Conservation (phyloP, 2,329 filamentous ascomycete species). For the Penicillium sp. region DNA sequence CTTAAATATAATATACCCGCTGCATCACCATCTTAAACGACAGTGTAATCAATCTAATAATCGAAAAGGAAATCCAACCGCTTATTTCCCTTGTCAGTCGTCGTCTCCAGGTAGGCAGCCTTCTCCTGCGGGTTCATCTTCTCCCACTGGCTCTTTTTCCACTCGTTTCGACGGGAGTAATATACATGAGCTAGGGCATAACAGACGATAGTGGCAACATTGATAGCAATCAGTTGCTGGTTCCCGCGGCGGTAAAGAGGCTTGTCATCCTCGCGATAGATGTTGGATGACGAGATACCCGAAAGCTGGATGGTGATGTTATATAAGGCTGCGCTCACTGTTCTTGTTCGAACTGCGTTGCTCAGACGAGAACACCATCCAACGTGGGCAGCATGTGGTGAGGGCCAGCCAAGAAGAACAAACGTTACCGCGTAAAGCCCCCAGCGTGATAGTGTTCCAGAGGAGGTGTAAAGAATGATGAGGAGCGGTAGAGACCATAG, state of each 20-base stretch:
- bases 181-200: slow-evolving; percentile 37
- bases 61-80: slow-evolving; percentile 43
- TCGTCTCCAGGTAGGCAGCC: slow-evolving; percentile 34
- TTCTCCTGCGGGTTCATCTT: slow-evolving; percentile 35
- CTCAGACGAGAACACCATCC: slow-evolving; percentile 45
- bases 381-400: slow-evolving; percentile 54
- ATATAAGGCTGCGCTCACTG: slow-evolving; percentile 43
- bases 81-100: slow-evolving; percentile 38
- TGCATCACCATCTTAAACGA: no score
- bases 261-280: slow-evolving; percentile 46
- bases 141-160: slow-evolving; percentile 36
- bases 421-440: slow-evolving; percentile 53
- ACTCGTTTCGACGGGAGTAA: slow-evolving; percentile 35
- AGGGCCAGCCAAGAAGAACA: slow-evolving; percentile 39
- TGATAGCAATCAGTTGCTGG: slow-evolving; percentile 34
- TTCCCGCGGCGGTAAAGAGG: slow-evolving; percentile 51
- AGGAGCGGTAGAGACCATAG: slow-evolving; percentile 58
- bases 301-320: slow-evolving; percentile 46
- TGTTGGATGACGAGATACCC: slow-evolving; percentile 41
- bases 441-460: slow-evolving; percentile 45
- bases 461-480: slow-evolving; percentile 45
- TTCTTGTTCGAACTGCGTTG: slow-evolving; percentile 43
- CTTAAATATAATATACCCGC: no score
- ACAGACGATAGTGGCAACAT: slow-evolving; percentile 29
- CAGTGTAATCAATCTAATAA: slow-evolving; percentile 29